These are phyloP conservation scores for Malassezia caprae DNA, from an alignment of 1,284 basidiomycete species.

Conservation along the genomic window DNA sequence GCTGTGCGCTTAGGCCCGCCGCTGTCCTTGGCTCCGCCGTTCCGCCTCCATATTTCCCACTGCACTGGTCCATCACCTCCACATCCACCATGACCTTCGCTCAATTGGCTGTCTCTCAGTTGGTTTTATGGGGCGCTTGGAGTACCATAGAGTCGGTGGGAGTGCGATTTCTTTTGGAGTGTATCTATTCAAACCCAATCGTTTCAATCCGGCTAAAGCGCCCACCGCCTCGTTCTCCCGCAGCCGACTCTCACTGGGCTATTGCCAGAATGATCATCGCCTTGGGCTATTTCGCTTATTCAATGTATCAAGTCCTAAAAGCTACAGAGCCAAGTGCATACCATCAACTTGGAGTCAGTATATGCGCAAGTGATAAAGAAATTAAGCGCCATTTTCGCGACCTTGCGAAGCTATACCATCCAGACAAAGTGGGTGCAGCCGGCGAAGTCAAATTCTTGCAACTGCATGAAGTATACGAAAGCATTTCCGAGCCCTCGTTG, in stretches of 20 bases:
- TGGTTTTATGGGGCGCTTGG: conserved; percentile 1
- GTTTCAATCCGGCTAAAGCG: background rate
- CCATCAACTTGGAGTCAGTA: background rate
- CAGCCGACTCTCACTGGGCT: conserved; percentile 1
- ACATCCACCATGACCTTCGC: conserved; percentile 1
- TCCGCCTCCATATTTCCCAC: background rate
- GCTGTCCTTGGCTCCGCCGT: background rate
- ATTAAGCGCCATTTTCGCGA: conserved; percentile 12
- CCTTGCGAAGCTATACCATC: conserved; percentile 11
- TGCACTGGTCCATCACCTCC: background rate
- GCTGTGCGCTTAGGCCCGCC: background rate
- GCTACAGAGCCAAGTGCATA: background rate
- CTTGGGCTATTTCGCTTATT: background rate
- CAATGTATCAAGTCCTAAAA: background rate
- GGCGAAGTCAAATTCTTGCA: conserved; percentile 2
- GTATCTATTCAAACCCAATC: background rate
- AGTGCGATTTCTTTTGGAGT: background rate
- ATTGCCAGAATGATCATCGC: conserved; percentile 4
- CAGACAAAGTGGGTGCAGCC: conserved; percentile 11
- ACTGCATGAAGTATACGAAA: conserved; percentile 2
- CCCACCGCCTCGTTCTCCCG: background rate
- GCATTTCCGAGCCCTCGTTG: conserved; percentile 4
- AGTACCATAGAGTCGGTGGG: conserved; percentile 1
- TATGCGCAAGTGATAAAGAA: background rate
- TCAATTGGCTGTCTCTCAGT: background rate